These are phyloP conservation scores for Sclerotinia subarctica DNA, from an alignment of 2,329 filamentous ascomycete species.

Conservation along the genomic window DNA sequence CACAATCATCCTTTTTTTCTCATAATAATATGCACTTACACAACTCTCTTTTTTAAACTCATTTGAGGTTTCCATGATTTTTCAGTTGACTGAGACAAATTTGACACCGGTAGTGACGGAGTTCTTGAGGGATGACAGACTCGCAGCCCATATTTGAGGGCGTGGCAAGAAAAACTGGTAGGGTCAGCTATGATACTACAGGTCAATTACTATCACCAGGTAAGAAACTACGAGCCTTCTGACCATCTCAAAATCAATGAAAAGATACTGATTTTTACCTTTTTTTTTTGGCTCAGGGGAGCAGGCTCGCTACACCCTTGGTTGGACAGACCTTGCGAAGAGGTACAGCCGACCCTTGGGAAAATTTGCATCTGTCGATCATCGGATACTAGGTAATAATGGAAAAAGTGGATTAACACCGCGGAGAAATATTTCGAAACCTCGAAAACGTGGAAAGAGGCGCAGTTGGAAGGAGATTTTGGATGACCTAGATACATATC, in stretches of 20 bases:
- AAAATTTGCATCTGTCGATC: slow-evolving; percentile 2
- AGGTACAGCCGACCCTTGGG: slow-evolving; percentile 6
- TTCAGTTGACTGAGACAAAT: no score
- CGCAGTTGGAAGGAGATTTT: background rate
- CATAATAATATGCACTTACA: no score
- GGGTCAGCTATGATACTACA: slow-evolving; percentile 11
- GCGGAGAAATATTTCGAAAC: background rate
- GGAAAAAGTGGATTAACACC: slow-evolving; percentile 6
- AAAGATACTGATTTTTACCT: background rate
- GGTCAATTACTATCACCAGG: slow-evolving; percentile 13
- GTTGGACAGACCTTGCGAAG: background rate
- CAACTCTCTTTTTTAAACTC: no score
- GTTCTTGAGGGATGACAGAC: no score
- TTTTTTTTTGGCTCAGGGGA: background rate
- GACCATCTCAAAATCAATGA: background rate
- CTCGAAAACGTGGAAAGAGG: background rate
- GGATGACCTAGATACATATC: background rate
- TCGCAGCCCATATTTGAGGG: no score
- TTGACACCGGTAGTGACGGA: no score
- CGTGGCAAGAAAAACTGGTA: background rate
- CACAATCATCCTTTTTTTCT: background rate
- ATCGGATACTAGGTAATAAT: background rate
- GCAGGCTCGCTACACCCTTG: background rate
- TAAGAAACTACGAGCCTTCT: background rate
- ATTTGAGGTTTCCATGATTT: no score